Percentiles rank a stretch among this genome's conserved stretches.
These are phyloP conservation scores for Ceriops decandra DNA, from an alignment of 345 rosid genomes.

Conservation along the genomic window DNA sequence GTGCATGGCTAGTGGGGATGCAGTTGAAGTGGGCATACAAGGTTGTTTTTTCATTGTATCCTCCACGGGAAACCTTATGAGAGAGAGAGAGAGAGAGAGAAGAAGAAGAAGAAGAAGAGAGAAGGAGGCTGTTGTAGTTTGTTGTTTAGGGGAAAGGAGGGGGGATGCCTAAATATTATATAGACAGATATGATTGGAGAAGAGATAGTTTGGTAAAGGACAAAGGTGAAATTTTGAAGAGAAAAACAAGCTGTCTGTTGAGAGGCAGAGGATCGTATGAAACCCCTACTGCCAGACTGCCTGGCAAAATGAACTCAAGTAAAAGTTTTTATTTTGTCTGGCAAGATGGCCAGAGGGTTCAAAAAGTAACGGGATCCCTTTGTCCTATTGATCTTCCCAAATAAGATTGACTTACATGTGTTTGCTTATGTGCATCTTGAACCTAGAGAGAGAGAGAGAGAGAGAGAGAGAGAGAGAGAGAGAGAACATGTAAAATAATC, in stretches of 20 bases:
- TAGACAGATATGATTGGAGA: constrained; percentile 1
- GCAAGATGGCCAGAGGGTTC: no score
- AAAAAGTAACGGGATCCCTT: no score
- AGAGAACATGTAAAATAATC: no score
- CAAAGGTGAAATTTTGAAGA: constrained; percentile 10
- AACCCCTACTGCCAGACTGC: constrained; percentile 12
- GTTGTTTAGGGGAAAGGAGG: constrained; percentile 27
- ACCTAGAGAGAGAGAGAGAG: no score
- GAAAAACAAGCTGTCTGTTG: constrained; percentile 27
- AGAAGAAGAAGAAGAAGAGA: constrained; percentile 16
- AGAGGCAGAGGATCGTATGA: constrained; percentile 9
- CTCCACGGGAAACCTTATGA: constrained; percentile 32
- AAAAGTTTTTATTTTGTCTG: not conserved
- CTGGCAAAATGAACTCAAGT: constrained; percentile 17
- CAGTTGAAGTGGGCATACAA: not conserved
- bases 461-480: no score
- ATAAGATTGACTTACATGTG: no score
- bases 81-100: constrained; percentile 4
- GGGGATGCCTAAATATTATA: not conserved
- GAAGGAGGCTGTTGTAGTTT: constrained; percentile 32
- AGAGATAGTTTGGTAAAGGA: not conserved
- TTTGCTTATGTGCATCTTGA: no score
- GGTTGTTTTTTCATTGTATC: constrained; percentile 32
- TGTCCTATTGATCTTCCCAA: no score
- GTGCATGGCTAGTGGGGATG: constrained; percentile 25